A percentile compares a stretch with the other conserved stretches of the same genome.
Evolutionary conservation across 2,329 filamentous ascomycete species (phyloP).

Genomic region (Lasiodiplodia hormozganensis): DNA sequence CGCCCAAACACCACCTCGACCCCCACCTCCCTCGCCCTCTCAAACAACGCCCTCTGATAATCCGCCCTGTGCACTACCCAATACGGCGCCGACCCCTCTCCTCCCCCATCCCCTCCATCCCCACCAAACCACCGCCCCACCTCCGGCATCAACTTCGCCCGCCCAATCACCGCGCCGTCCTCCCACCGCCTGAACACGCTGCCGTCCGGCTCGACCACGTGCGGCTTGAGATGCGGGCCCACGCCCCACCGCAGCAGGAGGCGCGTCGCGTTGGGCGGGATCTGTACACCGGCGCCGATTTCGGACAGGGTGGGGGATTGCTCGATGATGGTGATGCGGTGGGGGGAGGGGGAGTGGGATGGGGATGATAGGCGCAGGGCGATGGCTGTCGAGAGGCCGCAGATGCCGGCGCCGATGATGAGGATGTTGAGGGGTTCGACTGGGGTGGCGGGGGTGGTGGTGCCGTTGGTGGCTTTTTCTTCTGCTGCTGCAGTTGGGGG

Average conservation of each 20-base stretch:
- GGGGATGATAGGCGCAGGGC: not conserved
- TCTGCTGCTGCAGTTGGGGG: constrained; percentile 20
- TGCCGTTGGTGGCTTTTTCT: constrained; percentile 1
- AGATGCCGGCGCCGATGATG: constrained; percentile 34
- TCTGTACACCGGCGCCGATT: constrained; percentile 30
- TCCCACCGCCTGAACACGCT: constrained; percentile 60
- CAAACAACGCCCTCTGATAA: constrained; percentile 34
- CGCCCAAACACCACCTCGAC: constrained; percentile 31
- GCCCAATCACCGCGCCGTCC: constrained; percentile 52
- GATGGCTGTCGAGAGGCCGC: constrained; percentile 33
- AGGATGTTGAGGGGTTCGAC: constrained; percentile 23
- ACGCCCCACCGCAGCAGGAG: constrained; percentile 57
- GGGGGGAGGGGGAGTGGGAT: constrained; percentile 29
- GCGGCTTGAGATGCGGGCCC: constrained; percentile 30
- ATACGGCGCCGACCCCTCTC: constrained; percentile 32
- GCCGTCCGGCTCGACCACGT: constrained; percentile 48
- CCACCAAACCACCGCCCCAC: constrained; percentile 50
- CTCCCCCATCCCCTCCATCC: constrained; percentile 52
- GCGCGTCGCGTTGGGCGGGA: constrained; percentile 42
- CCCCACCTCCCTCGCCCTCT: constrained; percentile 33
- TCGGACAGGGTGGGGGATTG: constrained; percentile 43
- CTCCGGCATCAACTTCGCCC: constrained; percentile 61
- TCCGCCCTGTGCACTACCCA: constrained; percentile 37
- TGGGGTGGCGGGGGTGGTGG: not conserved
- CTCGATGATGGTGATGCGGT: constrained; percentile 45